phyloP scores from a whole-genome alignment of 345 rosid genomes.

The Aquilaria malaccensis region DNA sequence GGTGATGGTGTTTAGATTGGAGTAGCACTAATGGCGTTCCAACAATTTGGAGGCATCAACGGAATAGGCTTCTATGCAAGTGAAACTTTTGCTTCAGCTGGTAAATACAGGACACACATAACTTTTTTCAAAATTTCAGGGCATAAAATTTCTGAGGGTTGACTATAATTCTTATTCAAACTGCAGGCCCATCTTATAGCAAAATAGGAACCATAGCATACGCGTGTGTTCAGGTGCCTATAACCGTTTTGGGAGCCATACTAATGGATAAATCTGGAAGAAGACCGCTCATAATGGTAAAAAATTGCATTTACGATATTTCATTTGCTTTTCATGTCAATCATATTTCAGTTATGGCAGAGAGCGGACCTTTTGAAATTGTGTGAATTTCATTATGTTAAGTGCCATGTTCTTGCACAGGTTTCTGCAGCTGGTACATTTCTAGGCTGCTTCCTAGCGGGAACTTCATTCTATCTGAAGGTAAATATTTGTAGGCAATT shows the following conservation, averaged over 20 bases:
- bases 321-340: not conserved
- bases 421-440: slow-evolving; percentile 70
- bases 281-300: slow-evolving; percentile 88
- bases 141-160: not conserved
- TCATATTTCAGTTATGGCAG: no score
- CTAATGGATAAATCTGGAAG: slow-evolving; percentile 79
- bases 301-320: not conserved
- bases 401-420: slow-evolving; percentile 22
- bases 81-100: slow-evolving; percentile 76
- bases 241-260: slow-evolving; percentile 68
- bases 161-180: not conserved
- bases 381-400: not conserved
- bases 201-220: slow-evolving; percentile 73
- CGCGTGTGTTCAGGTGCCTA: slow-evolving; percentile 86
- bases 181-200: slow-evolving; percentile 66
- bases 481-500: slow-evolving; percentile 18
- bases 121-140: not conserved
- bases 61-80: slow-evolving; percentile 85
- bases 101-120: slow-evolving; percentile 26
- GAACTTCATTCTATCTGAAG: slow-evolving; percentile 69
- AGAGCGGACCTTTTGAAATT: not conserved
- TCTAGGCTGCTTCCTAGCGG: slow-evolving; percentile 72
- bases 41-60: slow-evolving; percentile 80
- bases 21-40: slow-evolving; percentile 78
- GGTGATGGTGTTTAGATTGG: slow-evolving; percentile 48